Conservation (phyloP, 805 yeast genomes). For the Suhomyces emberorum region DNA sequence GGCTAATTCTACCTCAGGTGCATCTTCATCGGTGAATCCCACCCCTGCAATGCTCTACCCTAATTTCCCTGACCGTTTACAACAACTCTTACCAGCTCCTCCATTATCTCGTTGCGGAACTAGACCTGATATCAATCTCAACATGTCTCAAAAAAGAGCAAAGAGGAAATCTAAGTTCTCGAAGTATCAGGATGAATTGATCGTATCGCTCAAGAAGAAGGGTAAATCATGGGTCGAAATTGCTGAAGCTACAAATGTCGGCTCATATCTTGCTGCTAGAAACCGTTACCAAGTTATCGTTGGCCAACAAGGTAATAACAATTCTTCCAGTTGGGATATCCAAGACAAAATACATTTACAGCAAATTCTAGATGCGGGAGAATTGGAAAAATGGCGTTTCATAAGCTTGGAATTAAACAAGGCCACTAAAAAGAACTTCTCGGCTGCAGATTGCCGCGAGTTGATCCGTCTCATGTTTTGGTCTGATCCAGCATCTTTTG, state of each 20-base stretch:
- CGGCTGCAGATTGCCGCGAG: conserved; percentile 54
- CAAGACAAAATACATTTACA: conserved; percentile 53
- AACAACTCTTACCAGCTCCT: conserved; percentile 42
- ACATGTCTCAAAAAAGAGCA: conserved; percentile 46
- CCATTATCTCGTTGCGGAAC: conserved; percentile 44
- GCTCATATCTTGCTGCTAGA: conserved; percentile 67
- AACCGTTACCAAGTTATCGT: conserved; percentile 76
- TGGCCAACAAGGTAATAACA: conserved; percentile 77
- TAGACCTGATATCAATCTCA: conserved; percentile 41
- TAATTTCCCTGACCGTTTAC: conserved; percentile 25
- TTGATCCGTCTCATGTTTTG: conserved; percentile 52
- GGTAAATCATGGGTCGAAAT: conserved; percentile 75
- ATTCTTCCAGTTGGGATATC: conserved; percentile 58
- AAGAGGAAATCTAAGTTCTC: conserved; percentile 68
- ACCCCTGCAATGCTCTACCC: conserved; percentile 15
- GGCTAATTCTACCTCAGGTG: neutral
- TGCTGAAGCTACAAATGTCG: conserved; percentile 61
- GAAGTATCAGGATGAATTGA: conserved; percentile 63
- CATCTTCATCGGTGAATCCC: conserved; percentile 1
- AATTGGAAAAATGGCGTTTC: conserved; percentile 64
- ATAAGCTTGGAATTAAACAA: conserved; percentile 61
- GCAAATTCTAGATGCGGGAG: conserved; percentile 62
- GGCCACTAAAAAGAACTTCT: conserved; percentile 48
- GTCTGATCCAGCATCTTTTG: conserved; percentile 54
- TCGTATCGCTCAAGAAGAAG: conserved; percentile 54